These are phyloP conservation scores for Orbilia ellipsospora DNA, from an alignment of 2,329 filamentous ascomycete species.

Conservation along the genomic window DNA sequence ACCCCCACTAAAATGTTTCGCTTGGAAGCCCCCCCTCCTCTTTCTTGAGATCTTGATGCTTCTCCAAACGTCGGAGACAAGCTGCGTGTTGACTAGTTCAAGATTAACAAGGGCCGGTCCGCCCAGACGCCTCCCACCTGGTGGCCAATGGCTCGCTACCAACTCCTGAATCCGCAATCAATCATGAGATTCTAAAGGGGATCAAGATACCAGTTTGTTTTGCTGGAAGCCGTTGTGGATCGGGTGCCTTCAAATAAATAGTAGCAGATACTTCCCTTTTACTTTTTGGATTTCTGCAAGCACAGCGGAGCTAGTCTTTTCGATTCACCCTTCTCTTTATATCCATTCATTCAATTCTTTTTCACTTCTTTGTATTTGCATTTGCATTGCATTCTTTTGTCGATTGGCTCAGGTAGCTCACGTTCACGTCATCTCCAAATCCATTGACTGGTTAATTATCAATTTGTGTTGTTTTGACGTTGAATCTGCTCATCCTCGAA, in stretches of 20 bases:
- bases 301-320: slow-evolving; percentile 49
- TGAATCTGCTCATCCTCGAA: neutral
- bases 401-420: slow-evolving; percentile 41
- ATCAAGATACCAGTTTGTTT: slow-evolving; percentile 27
- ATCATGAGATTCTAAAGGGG: slow-evolving; percentile 17
- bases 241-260: slow-evolving; percentile 50
- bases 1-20: slow-evolving; percentile 41
- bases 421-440: neutral
- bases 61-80: slow-evolving; percentile 40
- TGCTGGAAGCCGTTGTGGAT: slow-evolving; percentile 19
- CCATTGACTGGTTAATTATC: neutral
- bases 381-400: slow-evolving; percentile 8
- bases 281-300: neutral
- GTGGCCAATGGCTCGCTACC: slow-evolving; percentile 24
- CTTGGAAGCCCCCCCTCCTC: slow-evolving; percentile 29
- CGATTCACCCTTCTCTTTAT: slow-evolving; percentile 26
- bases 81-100: slow-evolving; percentile 11
- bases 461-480: slow-evolving; percentile 16
- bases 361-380: neutral
- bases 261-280: slow-evolving; percentile 19
- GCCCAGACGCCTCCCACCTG: slow-evolving; percentile 18
- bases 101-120: slow-evolving; percentile 23
- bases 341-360: slow-evolving; percentile 10
- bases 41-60: slow-evolving; percentile 12
- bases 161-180: slow-evolving; percentile 37